Base-by-base conservation (phyloP, 1,284 basidiomycete genomes). In the Exsudoporus floridanus region DNA sequence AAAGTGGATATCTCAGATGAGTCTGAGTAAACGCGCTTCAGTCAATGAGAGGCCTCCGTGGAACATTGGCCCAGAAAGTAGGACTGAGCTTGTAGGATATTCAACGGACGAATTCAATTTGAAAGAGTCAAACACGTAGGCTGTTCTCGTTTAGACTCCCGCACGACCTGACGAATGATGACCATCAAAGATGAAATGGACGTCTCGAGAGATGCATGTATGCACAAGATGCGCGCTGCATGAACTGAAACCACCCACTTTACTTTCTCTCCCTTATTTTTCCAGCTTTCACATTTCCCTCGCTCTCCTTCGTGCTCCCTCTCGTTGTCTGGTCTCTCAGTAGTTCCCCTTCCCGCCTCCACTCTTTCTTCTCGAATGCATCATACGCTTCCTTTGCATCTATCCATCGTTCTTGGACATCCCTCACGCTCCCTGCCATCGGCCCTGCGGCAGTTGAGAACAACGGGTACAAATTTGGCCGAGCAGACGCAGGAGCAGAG, bases 371-470 rank as follows among this genome's bases (percentile, higher is more conserved):
- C 71, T 97, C 91, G 60, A 75, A 86, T 36, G 82, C 86, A 68
- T 94, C 91, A 72, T 84, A 94, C 45, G 81, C 81, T 33, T 90
- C 88, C 54, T 77, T 79, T 7, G 84, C 82, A 60, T 94, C 90
- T 19, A 93, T 71, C 92, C 92, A 96, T 36, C 93, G 76, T 66
- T 96, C 93, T 68, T 97, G 93, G 5, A 94, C 82, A 63, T 94
- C 92, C 25, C 83, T 75, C 13, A 91, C 77, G 60, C 90, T 61
- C 31, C 77, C 75, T 2, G 77, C 72, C 48, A 88, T 69, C 2
- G 77, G 70, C 0, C 83, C 84, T 9, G 78, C 77, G 3, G 88
- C 89, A 28, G 78, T 82, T 1, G 84, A 79, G 62, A 92, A 84
- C 30, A 92, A 73, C 1, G 81, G 76, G 57, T 83, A 82, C 16